These are phyloP conservation scores for Chlorella ohadii DNA, from an alignment of 139 green algal species.

Conservation along the genomic window DNA sequence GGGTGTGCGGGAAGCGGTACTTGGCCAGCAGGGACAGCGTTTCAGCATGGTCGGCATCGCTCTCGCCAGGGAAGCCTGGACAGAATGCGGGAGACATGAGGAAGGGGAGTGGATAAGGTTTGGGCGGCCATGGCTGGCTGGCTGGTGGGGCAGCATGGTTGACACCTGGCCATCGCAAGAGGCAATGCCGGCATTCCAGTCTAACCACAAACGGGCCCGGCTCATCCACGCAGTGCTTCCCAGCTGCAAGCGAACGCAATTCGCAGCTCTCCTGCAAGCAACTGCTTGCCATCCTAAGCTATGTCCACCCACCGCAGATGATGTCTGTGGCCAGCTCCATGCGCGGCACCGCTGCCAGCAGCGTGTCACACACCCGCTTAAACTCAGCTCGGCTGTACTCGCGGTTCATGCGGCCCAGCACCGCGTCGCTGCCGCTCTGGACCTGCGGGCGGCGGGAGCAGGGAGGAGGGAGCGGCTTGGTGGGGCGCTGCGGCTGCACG, in stretches of 20 bases:
- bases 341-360: conserved; percentile 69
- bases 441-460: conserved; percentile 11
- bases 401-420: conserved; percentile 90
- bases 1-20: conserved; percentile 85
- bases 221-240: too few relatives aligned
- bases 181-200: too few relatives aligned
- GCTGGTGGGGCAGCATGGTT: too few relatives aligned
- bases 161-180: too few relatives aligned
- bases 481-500: too few relatives aligned
- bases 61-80: conserved; percentile 77
- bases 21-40: conserved; percentile 85
- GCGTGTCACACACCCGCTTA: conserved; percentile 75
- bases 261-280: background rate
- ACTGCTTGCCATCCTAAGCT: background rate
- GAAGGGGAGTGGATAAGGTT: too few relatives aligned
- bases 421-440: conserved; percentile 82
- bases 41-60: conserved; percentile 72
- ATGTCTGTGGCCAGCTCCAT: conserved; percentile 95
- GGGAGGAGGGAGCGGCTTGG: too few relatives aligned
- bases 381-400: conserved; percentile 92
- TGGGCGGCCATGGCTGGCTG: too few relatives aligned
- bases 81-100: background rate
- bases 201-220: too few relatives aligned
- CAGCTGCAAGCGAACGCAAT: too few relatives aligned
- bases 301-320: conserved; percentile 65